Percentiles rank a stretch among this genome's conserved stretches.
These are phyloP conservation scores for Pleurotus platypus DNA, from an alignment of 768 basidiomycete genomes.

Conservation along the genomic window DNA sequence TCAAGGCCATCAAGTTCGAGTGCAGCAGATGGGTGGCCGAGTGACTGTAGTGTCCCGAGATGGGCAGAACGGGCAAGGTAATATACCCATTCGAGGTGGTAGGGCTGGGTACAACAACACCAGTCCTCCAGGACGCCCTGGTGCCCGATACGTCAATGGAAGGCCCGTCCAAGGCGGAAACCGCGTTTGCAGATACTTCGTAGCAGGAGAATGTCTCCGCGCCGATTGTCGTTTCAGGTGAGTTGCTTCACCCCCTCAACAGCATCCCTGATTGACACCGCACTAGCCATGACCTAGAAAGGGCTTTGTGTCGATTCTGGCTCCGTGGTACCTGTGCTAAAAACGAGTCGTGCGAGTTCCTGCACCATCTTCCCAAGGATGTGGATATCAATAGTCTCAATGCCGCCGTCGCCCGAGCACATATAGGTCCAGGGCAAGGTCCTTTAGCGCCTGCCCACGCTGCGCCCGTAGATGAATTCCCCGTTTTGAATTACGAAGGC, in stretches of 20 bases:
- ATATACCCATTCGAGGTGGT: conserved; percentile 30
- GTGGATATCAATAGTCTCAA: conserved; percentile 73
- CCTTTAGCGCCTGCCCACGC: conserved; percentile 37
- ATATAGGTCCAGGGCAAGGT: conserved; percentile 47
- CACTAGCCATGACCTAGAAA: conserved; percentile 86
- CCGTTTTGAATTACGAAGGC: conserved; percentile 52
- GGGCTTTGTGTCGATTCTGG: conserved; percentile 97
- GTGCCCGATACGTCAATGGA: conserved; percentile 47
- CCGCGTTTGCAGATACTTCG: conserved; percentile 92
- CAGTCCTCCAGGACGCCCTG: conserved; percentile 22
- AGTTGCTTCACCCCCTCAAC: conserved; percentile 16
- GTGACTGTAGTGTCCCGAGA: conserved; percentile 67
- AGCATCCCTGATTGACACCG: conserved; percentile 7
- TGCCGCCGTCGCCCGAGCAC: conserved; percentile 63
- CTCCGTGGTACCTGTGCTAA: conserved; percentile 96
- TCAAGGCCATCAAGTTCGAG: conserved; percentile 38
- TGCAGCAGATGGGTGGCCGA: conserved; percentile 65
- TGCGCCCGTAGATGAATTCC: conserved; percentile 66
- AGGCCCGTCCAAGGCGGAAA: conserved; percentile 60
- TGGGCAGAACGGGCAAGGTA: conserved; percentile 19
- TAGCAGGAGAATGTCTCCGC: conserved; percentile 92
- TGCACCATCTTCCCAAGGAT: conserved; percentile 87
- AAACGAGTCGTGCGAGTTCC: conserved; percentile 93
- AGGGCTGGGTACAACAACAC: conserved; percentile 34
- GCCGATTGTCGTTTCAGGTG: conserved; percentile 99